Conservation (phyloP, 2,329 filamentous ascomycete genomes). For the Alternaria dauci region DNA sequence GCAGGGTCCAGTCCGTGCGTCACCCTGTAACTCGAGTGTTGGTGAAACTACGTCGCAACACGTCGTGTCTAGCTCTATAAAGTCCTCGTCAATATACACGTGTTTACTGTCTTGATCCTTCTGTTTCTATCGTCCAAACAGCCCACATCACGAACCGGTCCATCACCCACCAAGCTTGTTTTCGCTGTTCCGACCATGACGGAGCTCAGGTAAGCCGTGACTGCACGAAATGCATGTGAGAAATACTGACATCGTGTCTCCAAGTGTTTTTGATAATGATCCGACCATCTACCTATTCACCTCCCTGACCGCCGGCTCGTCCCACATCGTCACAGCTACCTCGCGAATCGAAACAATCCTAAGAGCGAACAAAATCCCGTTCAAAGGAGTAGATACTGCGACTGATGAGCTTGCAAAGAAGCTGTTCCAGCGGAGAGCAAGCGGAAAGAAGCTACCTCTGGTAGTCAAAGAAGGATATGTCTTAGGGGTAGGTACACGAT, state of each 20-base stretch:
- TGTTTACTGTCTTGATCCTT: neutral
- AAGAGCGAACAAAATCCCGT: conserved; percentile 91
- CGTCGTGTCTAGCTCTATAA: conserved; percentile 7
- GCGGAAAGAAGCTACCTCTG: conserved; percentile 87
- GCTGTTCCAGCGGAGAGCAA: conserved; percentile 85
- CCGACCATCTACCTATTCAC: conserved; percentile 87
- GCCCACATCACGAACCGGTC: neutral
- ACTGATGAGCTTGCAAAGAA: conserved; percentile 88
- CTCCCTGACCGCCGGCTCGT: conserved; percentile 92
- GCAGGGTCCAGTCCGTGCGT: neutral
- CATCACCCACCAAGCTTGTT: neutral
- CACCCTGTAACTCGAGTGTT: neutral
- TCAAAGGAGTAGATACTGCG: conserved; percentile 89
- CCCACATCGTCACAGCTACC: conserved; percentile 94
- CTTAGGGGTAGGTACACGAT: conserved; percentile 73
- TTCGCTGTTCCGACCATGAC: conserved; percentile 30
- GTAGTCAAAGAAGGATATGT: conserved; percentile 88
- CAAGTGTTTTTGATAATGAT: conserved; percentile 41
- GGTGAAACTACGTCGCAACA: conserved; percentile 19
- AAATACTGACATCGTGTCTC: neutral
- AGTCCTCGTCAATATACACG: neutral
- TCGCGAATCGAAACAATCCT: conserved; percentile 96
- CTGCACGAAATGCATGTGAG: neutral
- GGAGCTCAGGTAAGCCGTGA: conserved; percentile 46
- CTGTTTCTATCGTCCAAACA: neutral